A percentile compares a stretch with the other conserved stretches of the same genome.
Conservation (phyloP, 1,284 basidiomycete species). For the Irpex lacteus region DNA sequence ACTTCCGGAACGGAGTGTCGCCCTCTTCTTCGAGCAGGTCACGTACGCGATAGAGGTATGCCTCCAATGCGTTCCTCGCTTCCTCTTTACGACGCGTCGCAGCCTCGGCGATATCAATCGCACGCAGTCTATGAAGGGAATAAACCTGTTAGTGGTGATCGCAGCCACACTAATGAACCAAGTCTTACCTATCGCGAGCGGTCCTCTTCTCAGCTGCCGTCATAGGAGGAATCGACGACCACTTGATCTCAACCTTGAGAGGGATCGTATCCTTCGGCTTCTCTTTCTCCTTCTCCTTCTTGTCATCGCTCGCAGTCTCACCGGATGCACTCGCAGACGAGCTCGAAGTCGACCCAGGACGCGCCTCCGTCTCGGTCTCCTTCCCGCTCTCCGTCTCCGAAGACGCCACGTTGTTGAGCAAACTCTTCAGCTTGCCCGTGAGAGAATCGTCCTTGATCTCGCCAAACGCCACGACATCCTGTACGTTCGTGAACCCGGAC, state of each 20-base stretch:
- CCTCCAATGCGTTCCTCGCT: constrained; percentile 88
- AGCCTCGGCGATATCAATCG: constrained; percentile 75
- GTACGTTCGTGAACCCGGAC: constrained; percentile 79
- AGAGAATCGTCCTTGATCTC: constrained; percentile 79
- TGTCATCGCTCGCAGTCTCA: constrained; percentile 22
- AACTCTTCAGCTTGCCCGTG: constrained; percentile 78
- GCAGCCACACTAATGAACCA: neutral
- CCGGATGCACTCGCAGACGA: constrained; percentile 15
- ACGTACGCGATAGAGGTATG: constrained; percentile 87
- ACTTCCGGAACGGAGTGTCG: constrained; percentile 76
- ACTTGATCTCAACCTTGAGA: constrained; percentile 60
- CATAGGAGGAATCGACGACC: constrained; percentile 70
- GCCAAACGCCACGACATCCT: constrained; percentile 70
- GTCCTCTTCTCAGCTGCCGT: constrained; percentile 68
- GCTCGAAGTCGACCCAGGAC: constrained; percentile 12
- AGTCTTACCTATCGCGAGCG: constrained; percentile 64
- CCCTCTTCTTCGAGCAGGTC: constrained; percentile 74
- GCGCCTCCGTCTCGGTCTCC: constrained; percentile 10
- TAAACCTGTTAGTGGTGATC: neutral
- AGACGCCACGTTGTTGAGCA: constrained; percentile 67
- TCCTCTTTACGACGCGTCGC: constrained; percentile 84
- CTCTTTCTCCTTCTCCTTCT: constrained; percentile 27
- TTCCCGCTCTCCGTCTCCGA: constrained; percentile 18
- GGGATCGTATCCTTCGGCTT: constrained; percentile 48
- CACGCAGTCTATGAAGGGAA: constrained; percentile 56